A percentile compares a stretch with the other conserved stretches of the same genome.
phyloP scores from a whole-genome alignment of 2,329 filamentous ascomycete species.

The Nectriaceae sp. region DNA sequence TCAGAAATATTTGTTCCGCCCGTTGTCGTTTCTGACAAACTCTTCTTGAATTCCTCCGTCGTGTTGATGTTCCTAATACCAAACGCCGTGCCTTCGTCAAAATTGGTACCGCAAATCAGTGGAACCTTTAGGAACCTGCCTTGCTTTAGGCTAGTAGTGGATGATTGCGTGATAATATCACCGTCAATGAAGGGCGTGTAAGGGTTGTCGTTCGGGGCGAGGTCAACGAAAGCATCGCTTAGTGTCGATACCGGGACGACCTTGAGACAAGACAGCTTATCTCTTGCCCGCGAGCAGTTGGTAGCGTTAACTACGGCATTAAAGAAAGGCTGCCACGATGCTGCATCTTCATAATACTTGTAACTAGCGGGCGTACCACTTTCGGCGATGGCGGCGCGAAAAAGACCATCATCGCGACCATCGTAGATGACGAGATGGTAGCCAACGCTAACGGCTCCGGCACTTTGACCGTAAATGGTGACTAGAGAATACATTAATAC shows the following conservation, averaged over 20 bases:
- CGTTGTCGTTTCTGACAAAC: background rate
- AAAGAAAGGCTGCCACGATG: conserved; percentile 33
- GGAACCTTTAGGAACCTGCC: conserved; percentile 66
- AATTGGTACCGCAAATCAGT: conserved; percentile 55
- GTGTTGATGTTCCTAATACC: conserved; percentile 55
- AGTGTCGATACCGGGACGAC: conserved; percentile 48
- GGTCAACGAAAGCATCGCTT: background rate
- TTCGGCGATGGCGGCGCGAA: conserved; percentile 53
- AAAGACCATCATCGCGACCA: conserved; percentile 54
- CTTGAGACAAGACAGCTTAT: conserved; percentile 34
- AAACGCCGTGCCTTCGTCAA: conserved; percentile 64
- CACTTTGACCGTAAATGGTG: conserved; percentile 56
- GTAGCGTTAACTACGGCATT: conserved; percentile 27
- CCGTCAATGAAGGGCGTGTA: background rate
- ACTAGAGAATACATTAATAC: conserved; percentile 27
- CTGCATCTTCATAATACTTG: conserved; percentile 7
- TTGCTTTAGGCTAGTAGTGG: conserved; percentile 39
- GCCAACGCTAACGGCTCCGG: conserved; percentile 52
- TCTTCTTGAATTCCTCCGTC: conserved; percentile 47
- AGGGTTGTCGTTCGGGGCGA: background rate
- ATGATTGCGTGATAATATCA: background rate
- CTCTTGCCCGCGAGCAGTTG: conserved; percentile 21
- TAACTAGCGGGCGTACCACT: conserved; percentile 41
- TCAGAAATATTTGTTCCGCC: background rate
- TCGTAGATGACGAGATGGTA: conserved; percentile 54